Evolutionary conservation across 306 rosid species (phyloP).

Genomic region (Lupinus albus): DNA sequence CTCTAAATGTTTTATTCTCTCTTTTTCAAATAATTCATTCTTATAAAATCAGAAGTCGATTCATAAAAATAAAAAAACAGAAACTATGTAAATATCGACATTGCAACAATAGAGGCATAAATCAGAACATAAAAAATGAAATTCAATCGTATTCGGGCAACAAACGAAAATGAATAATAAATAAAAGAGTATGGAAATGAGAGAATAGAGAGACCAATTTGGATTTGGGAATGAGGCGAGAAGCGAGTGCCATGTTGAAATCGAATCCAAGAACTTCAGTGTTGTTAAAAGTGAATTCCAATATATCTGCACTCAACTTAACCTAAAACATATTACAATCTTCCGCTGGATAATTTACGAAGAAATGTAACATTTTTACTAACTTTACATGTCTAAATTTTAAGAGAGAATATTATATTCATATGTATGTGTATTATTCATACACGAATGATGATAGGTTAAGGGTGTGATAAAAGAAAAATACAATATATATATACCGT

Average conservation of each 20-base stretch:
- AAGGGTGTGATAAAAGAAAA: too few species aligned
- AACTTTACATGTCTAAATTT: too few species aligned
- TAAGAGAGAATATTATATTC: too few species aligned
- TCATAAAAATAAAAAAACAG: neutral
- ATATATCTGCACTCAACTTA: too few species aligned
- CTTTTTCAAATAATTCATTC: neutral
- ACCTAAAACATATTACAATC: too few species aligned
- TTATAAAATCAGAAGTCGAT: neutral
- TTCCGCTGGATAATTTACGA: too few species aligned
- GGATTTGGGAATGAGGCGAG: slow-evolving; percentile 77
- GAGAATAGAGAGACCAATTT: slow-evolving; percentile 50
- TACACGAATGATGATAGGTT: too few species aligned
- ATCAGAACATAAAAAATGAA: neutral
- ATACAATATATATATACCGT: too few species aligned
- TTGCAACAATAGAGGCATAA: neutral
- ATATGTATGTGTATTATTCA: too few species aligned
- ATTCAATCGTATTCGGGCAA: neutral
- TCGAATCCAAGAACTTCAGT: slow-evolving; percentile 33
- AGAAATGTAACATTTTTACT: too few species aligned
- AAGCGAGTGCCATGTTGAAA: slow-evolving; percentile 68
- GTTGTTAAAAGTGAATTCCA: neutral
- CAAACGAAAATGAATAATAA: neutral
- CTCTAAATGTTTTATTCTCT: neutral
- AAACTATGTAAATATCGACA: slow-evolving; percentile 26
- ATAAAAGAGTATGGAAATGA: neutral